Evolutionary conservation across 306 rosid genomes (phyloP), one percentile per base, ranked within the genome.

Genomic region (Rosa lucieae): DNA sequence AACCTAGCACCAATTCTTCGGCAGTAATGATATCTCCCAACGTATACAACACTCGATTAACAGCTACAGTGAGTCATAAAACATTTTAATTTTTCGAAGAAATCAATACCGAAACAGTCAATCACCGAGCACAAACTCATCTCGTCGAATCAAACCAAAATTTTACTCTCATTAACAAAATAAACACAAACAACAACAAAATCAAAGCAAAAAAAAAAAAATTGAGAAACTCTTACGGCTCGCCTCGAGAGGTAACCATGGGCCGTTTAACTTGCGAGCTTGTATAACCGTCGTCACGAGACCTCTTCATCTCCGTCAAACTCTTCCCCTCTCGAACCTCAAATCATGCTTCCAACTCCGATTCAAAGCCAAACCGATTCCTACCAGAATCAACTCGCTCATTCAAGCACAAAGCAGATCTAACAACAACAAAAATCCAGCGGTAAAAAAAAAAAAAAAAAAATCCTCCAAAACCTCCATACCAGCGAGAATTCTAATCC

Each of bases 231-330:
- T 80, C 90, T 90, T 53, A 93, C 97, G 85, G 82, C 84, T 93
- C 97, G 83, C 89, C 92, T 73, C 98, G 88, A 17, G 97, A 83
- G 47, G 93, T 83, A 58, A 83, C 58, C 86, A 86, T 47, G 15
- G 94, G 92, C 47, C 94, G 90, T 78, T 91, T 93, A 75, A 89
- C 89, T 84, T 88, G 97, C 73, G 97, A 88, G 74, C 82, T 85
- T 86, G 81, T 84, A 79, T 58, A 91, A 76, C 75, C 88, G 46
- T 93, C 97, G 58, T 90, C 97, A 47, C 94, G 88, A 13, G 91
- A 82, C 94, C 98, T 90, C 89, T 93, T 93, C 98, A 93, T 93
- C 70, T 71, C 86, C 59, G 74, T 8, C 8, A 8, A 44, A 44
- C 47, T 55, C 73, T 42, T 32, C 74, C 69, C 55, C 46, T 80